Percentiles rank a stretch among this genome's conserved stretches.
phyloP scores from a whole-genome alignment of 1,284 basidiomycete genomes.

The Lignosus rhinocerotis region DNA sequence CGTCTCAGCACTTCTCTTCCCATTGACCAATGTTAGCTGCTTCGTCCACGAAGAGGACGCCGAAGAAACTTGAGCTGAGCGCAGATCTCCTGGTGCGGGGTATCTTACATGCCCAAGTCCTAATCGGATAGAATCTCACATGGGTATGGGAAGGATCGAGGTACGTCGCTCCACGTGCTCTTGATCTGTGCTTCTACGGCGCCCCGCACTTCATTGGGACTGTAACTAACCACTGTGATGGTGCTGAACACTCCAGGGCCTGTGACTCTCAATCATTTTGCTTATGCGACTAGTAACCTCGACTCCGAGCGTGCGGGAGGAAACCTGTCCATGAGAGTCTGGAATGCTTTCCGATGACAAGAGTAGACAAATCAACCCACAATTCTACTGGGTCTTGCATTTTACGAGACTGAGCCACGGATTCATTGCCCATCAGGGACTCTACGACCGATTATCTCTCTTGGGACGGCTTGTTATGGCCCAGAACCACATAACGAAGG shows the following conservation, averaged over 20 bases:
- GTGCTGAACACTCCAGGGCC: not conserved
- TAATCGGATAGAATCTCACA: slow-evolving; percentile 12
- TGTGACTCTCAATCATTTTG: not conserved
- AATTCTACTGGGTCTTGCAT: not conserved
- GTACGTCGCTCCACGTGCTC: slow-evolving; percentile 11
- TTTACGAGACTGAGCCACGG: not conserved
- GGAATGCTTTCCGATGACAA: not conserved
- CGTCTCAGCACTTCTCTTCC: not conserved
- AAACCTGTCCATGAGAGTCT: slow-evolving; percentile 5
- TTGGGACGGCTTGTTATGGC: not conserved
- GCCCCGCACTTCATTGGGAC: not conserved
- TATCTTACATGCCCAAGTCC: not conserved
- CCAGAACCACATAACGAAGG: not conserved
- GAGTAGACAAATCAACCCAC: not conserved
- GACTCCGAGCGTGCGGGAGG: not conserved
- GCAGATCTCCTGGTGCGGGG: slow-evolving; percentile 4
- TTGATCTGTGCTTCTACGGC: not conserved
- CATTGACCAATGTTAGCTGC: not conserved
- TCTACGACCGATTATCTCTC: not conserved
- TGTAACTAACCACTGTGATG: slow-evolving; percentile 1
- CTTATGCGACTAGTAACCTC: not conserved
- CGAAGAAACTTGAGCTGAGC: not conserved
- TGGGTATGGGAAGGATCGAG: slow-evolving; percentile 14
- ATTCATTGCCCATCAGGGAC: not conserved
- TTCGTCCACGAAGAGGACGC: not conserved